phyloP scores from a whole-genome alignment of 768 basidiomycete genomes.

The Mycena epipterygia region DNA sequence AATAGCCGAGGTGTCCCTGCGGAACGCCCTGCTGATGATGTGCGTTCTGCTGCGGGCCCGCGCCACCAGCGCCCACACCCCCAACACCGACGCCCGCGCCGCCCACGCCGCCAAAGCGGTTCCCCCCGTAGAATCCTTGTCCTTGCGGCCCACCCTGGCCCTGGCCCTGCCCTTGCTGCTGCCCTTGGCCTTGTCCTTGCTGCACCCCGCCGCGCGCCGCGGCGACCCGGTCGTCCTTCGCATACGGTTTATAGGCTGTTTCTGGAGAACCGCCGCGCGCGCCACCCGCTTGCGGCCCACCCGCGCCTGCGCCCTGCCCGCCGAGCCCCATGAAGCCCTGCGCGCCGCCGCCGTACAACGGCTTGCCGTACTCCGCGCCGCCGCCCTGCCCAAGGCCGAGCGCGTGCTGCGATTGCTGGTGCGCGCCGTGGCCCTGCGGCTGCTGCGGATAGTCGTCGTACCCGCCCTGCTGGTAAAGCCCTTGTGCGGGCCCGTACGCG shows the following conservation, averaged over 20 bases:
- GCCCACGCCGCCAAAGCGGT: slow-evolving; percentile 58
- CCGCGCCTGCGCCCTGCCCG: slow-evolving; percentile 57
- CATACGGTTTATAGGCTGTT: slow-evolving; percentile 82
- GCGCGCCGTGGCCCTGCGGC: slow-evolving; percentile 69
- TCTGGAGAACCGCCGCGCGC: slow-evolving; percentile 75
- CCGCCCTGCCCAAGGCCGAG: slow-evolving; percentile 48
- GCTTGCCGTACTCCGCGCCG: slow-evolving; percentile 42
- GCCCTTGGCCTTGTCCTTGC: slow-evolving; percentile 65
- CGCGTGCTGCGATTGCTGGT: slow-evolving; percentile 56
- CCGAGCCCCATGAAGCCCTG: slow-evolving; percentile 81
- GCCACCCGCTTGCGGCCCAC: slow-evolving; percentile 47
- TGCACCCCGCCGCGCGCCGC: slow-evolving; percentile 57
- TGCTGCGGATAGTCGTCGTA: slow-evolving; percentile 66
- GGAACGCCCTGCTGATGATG: slow-evolving; percentile 62
- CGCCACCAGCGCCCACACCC: slow-evolving; percentile 50
- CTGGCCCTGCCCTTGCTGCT: slow-evolving; percentile 61
- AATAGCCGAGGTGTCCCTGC: slow-evolving; percentile 73
- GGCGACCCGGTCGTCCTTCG: slow-evolving; percentile 72
- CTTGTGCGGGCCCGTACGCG: slow-evolving; percentile 61
- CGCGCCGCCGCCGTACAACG: slow-evolving; percentile 65
- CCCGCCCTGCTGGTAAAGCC: slow-evolving; percentile 69
- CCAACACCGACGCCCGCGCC: slow-evolving; percentile 48
- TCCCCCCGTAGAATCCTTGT: slow-evolving; percentile 63
- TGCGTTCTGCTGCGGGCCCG: slow-evolving; percentile 57
- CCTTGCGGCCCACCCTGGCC: slow-evolving; percentile 63